These are phyloP conservation scores for Ganoderma boninense DNA, from an alignment of 1,284 basidiomycete genomes.

Conservation along the genomic window DNA sequence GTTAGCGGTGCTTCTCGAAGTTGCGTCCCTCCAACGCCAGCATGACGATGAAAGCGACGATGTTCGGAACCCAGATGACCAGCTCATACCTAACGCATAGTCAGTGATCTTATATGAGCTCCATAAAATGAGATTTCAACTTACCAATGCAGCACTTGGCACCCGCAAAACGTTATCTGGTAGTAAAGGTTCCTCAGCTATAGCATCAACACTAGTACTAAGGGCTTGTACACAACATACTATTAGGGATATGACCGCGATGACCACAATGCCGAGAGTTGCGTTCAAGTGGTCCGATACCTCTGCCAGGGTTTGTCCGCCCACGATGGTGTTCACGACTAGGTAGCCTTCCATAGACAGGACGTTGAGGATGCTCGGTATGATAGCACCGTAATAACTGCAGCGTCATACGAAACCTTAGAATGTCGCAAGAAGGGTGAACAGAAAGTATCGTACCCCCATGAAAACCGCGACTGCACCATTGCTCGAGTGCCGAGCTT, in stretches of 20 bases:
- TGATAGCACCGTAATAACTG: constrained; percentile 70
- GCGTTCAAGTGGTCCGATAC: constrained; percentile 59
- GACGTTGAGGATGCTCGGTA: constrained; percentile 74
- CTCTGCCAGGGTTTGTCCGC: constrained; percentile 75
- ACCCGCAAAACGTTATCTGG: constrained; percentile 64
- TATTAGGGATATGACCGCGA: constrained; percentile 70
- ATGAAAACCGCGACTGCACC: constrained; percentile 66
- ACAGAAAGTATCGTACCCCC: constrained; percentile 46
- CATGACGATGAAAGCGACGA: constrained; percentile 72
- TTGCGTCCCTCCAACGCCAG: constrained; percentile 65
- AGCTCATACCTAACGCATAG: constrained; percentile 54
- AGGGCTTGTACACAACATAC: constrained; percentile 41
- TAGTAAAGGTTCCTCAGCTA: not conserved
- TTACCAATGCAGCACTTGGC: constrained; percentile 66
- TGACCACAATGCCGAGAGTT: constrained; percentile 81
- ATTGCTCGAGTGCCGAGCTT: constrained; percentile 69
- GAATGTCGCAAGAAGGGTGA: not conserved
- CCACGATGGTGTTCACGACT: constrained; percentile 78
- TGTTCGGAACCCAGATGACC: constrained; percentile 72
- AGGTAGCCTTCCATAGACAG: constrained; percentile 72
- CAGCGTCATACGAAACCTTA: not conserved
- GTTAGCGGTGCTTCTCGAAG: constrained; percentile 41
- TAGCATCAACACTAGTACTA: not conserved
- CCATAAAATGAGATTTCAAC: not conserved
- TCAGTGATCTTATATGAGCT: not conserved